These are phyloP conservation scores for Chaetomidium leptoderma DNA, from an alignment of 495 filamentous ascomycete species.

Conservation along the genomic window DNA sequence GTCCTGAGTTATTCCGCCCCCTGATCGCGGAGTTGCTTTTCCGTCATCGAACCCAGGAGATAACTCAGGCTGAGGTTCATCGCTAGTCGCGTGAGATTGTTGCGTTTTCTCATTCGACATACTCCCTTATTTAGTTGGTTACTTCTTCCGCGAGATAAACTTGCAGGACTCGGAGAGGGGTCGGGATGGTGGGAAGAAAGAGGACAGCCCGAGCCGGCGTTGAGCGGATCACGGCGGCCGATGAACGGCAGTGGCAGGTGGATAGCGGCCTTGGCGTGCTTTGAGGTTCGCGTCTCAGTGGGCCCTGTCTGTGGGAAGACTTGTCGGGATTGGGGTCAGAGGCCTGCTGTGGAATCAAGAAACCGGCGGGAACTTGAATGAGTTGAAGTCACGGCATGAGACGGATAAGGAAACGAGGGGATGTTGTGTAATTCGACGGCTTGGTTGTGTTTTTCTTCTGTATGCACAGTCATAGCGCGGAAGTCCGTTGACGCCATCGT, in stretches of 20 bases:
- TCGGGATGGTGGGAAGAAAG: too few relatives aligned
- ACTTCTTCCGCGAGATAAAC: not conserved
- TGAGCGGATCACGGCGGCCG: not conserved
- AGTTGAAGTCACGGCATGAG: too few relatives aligned
- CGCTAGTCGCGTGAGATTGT: not conserved
- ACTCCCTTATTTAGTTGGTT: not conserved
- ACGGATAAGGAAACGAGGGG: not conserved
- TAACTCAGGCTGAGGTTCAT: too few relatives aligned
- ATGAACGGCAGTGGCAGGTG: not conserved
- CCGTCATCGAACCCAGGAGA: not conserved
- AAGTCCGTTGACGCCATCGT: not conserved
- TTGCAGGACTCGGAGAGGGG: too few relatives aligned
- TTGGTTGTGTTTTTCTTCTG: too few relatives aligned
- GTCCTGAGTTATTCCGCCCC: not conserved
- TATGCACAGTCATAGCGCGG: not conserved
- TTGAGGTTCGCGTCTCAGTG: too few relatives aligned
- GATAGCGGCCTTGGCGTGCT: too few relatives aligned
- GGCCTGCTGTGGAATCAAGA: too few relatives aligned
- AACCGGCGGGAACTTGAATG: too few relatives aligned
- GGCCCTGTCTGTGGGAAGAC: too few relatives aligned
- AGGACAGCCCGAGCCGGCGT: too few relatives aligned
- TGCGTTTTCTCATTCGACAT: not conserved
- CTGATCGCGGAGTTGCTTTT: not conserved
- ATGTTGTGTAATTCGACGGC: not conserved
- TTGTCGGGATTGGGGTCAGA: too few relatives aligned